phyloP scores from a whole-genome alignment of 2,329 filamentous ascomycete species.

The Alternaria gansuensis region DNA sequence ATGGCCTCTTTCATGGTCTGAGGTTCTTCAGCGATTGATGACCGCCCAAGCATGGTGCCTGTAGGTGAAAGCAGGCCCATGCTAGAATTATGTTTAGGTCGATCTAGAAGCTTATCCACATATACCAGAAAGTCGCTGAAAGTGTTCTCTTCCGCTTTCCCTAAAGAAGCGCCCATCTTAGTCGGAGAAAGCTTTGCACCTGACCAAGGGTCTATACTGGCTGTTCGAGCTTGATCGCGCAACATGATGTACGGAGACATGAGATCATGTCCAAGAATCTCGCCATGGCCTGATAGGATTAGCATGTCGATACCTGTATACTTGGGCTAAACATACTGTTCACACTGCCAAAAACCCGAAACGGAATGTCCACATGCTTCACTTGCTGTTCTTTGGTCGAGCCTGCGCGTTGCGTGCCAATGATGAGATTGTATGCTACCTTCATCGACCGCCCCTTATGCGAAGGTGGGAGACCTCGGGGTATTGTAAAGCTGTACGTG shows the following conservation, averaged over 20 bases:
- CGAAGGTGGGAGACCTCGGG: conserved; percentile 86
- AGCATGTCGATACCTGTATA: conserved; percentile 19
- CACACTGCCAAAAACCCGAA: conserved; percentile 91
- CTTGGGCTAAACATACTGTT: conserved; percentile 63
- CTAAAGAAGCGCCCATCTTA: conserved; percentile 33
- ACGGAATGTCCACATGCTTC: conserved; percentile 89
- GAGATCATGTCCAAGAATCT: conserved; percentile 90
- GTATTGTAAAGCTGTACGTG: conserved; percentile 85
- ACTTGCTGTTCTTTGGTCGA: conserved; percentile 79
- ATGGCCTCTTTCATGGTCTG: conserved; percentile 82
- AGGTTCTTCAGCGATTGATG: conserved; percentile 66
- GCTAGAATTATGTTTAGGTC: conserved; percentile 46
- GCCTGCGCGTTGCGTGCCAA: conserved; percentile 88
- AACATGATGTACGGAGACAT: conserved; percentile 94
- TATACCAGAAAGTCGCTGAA: conserved; percentile 52
- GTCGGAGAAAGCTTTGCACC: conserved; percentile 17
- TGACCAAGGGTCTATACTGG: conserved; percentile 44
- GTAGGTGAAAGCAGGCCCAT: conserved; percentile 76
- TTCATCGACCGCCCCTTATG: conserved; percentile 94
- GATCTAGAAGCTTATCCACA: conserved; percentile 59
- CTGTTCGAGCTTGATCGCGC: conserved; percentile 75
- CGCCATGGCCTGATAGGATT: conserved; percentile 68
- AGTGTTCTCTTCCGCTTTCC: conserved; percentile 56
- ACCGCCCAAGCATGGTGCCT: conserved; percentile 58
- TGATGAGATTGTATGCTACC: conserved; percentile 87